Percentiles rank a stretch among this genome's conserved stretches.
Conservation (phyloP, 1,284 basidiomycete species). For the Salmacisia buchloeana region DNA sequence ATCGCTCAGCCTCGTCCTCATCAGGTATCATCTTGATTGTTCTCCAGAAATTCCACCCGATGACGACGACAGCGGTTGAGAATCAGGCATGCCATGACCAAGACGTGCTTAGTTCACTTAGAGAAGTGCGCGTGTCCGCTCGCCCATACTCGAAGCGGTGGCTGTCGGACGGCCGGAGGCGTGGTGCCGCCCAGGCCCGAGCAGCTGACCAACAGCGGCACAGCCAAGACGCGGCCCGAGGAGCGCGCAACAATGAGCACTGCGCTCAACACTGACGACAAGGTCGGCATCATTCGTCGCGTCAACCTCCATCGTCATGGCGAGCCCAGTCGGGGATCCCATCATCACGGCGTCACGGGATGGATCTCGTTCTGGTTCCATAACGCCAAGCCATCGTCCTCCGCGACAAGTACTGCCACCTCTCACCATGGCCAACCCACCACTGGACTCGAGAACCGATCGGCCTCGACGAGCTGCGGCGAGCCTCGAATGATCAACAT, state of each 20-base stretch:
- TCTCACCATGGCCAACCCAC: no score
- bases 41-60: neutral
- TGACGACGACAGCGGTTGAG: neutral
- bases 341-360: neutral
- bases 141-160: neutral
- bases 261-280: slow-evolving; percentile 7
- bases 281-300: slow-evolving; percentile 36
- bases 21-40: neutral
- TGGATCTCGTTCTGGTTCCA: slow-evolving; percentile 8
- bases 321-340: no score
- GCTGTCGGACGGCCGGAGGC: no score
- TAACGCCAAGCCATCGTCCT: no score
- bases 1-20: no score
- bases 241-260: slow-evolving; percentile 11
- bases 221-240: neutral
- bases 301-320: slow-evolving; percentile 28
- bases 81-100: neutral
- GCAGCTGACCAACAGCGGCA: no score
- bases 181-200: no score
- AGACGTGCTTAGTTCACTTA: neutral
- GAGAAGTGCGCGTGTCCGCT: neutral
- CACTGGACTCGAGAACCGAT: neutral
- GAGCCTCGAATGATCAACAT: slow-evolving; percentile 71
- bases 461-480: neutral
- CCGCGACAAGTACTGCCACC: no score